phyloP scores from a whole-genome alignment of 345 rosid genomes.

The Pistacia integerrima region DNA sequence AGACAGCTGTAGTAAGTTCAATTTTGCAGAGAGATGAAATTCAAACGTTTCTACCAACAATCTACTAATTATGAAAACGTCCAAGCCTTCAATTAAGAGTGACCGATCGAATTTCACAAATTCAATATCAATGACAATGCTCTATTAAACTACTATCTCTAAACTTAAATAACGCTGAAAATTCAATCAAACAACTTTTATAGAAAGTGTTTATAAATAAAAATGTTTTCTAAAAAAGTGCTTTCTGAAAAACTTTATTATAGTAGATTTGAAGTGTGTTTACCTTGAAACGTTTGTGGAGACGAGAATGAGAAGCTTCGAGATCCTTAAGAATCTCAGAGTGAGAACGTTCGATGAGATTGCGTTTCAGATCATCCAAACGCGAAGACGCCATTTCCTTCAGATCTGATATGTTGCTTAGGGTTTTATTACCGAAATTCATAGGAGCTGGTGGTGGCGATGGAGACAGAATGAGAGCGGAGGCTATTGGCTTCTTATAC shows the following conservation, averaged over 20 bases:
- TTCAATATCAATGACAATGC: neutral
- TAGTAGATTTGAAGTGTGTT: too few relatives aligned
- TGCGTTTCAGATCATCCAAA: conserved; percentile 44
- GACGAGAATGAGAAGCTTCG: conserved; percentile 53
- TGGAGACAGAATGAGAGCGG: conserved; percentile 22
- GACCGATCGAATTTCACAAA: neutral
- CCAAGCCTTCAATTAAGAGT: neutral
- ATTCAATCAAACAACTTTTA: neutral
- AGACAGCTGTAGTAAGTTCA: too few relatives aligned
- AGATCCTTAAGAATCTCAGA: conserved; percentile 53
- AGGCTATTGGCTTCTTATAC: conserved; percentile 10
- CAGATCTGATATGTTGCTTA: conserved; percentile 43
- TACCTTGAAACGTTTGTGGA: conserved; percentile 61
- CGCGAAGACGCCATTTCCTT: conserved; percentile 40
- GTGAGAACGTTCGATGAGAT: conserved; percentile 48
- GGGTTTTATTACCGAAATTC: conserved; percentile 12
- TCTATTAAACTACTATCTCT: neutral
- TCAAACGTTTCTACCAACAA: too few relatives aligned
- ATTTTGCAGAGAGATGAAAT: too few relatives aligned
- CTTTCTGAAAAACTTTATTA: too few relatives aligned
- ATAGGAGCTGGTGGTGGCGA: neutral
- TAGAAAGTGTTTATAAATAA: too few relatives aligned
- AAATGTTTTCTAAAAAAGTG: too few relatives aligned
- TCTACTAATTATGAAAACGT: neutral
- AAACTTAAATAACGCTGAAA: neutral